phyloP scores from a whole-genome alignment of 176 grass and related monocot species.

The bread wheat (Triticum aestivum) region IWGSC_CS_RefSeq_v2.1 NC_057811.1:86919563-86920062 shows the following conservation, averaged over 20 bases:
- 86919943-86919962: neutral
- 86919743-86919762: no score
- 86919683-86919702: no score
- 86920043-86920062: constrained; percentile 47
- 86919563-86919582: no score
- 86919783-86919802: neutral
- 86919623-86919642: no score
- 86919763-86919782: no score
- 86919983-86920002: neutral
- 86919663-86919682: no score
- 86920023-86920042: constrained; percentile 73
- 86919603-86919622: neutral
- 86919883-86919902: neutral
- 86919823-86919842: neutral
- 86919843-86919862: neutral
- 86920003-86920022: constrained; percentile 41
- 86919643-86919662: no score
- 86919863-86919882: neutral
- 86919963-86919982: neutral
- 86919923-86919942: neutral
- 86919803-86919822: neutral
- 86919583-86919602: no score
- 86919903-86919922: neutral
- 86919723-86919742: no score
- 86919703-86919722: no score